Evolutionary conservation across 345 rosid genomes (phyloP).

Genomic region (Schrenkiella parvula): DNA sequence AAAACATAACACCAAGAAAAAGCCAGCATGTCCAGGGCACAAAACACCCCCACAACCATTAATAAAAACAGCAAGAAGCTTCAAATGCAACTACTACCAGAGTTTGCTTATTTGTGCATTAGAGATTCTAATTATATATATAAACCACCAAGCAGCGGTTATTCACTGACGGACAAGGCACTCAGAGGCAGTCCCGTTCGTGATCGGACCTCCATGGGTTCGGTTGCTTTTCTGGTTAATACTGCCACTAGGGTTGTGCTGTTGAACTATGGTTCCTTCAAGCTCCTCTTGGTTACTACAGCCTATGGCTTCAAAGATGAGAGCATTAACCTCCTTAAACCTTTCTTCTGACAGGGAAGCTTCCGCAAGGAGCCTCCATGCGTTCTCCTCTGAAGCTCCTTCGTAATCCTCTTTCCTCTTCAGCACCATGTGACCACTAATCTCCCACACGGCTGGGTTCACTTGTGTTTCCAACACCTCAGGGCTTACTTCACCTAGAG

Average conservation of each 20-base stretch:
- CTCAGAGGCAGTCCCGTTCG: slow-evolving; percentile 50
- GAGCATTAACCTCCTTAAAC: slow-evolving; percentile 68
- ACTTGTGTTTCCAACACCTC: slow-evolving; percentile 93
- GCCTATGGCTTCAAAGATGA: slow-evolving; percentile 67
- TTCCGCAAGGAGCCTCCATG: slow-evolving; percentile 91
- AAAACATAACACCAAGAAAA: background rate
- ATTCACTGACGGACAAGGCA: slow-evolving; percentile 75
- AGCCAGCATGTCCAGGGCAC: background rate
- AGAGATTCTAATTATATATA: slow-evolving; percentile 18
- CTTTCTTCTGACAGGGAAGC: slow-evolving; percentile 92
- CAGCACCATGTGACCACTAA: slow-evolving; percentile 94
- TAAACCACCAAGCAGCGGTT: background rate
- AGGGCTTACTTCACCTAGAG: slow-evolving; percentile 87
- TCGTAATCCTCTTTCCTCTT: slow-evolving; percentile 91
- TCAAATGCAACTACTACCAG: slow-evolving; percentile 27
- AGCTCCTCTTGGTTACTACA: slow-evolving; percentile 15
- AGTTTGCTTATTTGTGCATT: slow-evolving; percentile 35
- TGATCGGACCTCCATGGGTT: slow-evolving; percentile 38
- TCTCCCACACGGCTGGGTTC: slow-evolving; percentile 99
- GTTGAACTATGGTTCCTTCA: slow-evolving; percentile 24
- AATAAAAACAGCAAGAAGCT: slow-evolving; percentile 11
- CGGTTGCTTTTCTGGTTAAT: slow-evolving; percentile 28
- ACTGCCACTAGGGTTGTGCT: slow-evolving; percentile 20
- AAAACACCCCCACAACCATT: slow-evolving; percentile 5
- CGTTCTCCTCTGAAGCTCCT: slow-evolving; percentile 88